Evolutionary conservation across 805 yeast species (phyloP), one percentile per base, ranked within the genome.

Genomic region (Pachysolen tannophilus): DNA sequence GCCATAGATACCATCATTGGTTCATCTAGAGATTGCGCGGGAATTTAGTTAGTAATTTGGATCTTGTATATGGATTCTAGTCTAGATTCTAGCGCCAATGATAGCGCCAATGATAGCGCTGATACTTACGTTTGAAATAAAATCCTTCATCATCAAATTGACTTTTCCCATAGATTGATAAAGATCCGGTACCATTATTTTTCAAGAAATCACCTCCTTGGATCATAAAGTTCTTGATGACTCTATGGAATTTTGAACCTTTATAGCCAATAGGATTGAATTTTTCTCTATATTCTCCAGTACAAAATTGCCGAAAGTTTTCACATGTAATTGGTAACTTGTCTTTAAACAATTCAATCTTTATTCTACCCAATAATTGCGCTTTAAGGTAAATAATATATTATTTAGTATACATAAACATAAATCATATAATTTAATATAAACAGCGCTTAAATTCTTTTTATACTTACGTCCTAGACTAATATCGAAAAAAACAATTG

Each of bases 231-330:
- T 61, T 69, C 27, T 55, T 50, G 37, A 68, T 61, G 25, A 66
- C 54, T 17, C 72, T 45, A 40, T 67, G 72, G 38, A 67, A 61
- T 20, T 26, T 34, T 24, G 52, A 33, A 24, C 42, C 39, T 43
- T 67, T 67, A 45, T 69, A 69, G 3, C 75, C 75, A 6, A 62
- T 50, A 1, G 75, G 71, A 5, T 48, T 41, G 2, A 57, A 55
- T 30, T 55, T 48, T 33, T 58, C 56, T 16, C 56, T 43, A 44
- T 56, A 55, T 39, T 69, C 75, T 6, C 75, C 75, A 0, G 74
- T 69, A 46, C 75, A 70, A 37, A 68, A 62, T 43, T 69, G 75
- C 20, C 77, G 53, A 46, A 71, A 69, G 46, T 71, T 71, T 41
- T 71, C 77, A 14, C 61, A 42, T 0, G 78, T 70, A 50, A 46